Evolutionary conservation across 441 rosid genomes (phyloP).

Genomic region (Corymbia calophylla): DNA sequence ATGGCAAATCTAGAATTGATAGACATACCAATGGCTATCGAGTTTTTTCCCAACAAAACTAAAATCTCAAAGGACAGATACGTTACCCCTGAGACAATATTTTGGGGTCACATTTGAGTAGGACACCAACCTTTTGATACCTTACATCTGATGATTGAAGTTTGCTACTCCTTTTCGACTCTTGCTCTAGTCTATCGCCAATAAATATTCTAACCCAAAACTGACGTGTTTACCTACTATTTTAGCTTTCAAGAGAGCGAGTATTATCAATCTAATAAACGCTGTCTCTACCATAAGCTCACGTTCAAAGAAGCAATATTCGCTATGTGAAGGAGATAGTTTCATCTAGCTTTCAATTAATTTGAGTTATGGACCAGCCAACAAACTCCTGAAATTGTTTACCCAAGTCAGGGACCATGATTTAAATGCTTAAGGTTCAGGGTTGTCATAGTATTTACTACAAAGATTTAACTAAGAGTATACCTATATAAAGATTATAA

Average conservation of each 20-base stretch:
- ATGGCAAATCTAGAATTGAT: background rate
- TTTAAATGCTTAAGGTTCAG: background rate
- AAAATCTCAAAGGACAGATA: background rate
- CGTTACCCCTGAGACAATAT: background rate
- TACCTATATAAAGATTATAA: background rate
- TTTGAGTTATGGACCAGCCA: background rate
- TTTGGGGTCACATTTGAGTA: background rate
- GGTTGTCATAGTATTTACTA: background rate
- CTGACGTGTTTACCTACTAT: background rate
- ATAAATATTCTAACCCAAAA: background rate
- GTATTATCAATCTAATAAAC: background rate
- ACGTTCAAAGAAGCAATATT: background rate
- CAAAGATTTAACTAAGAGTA: background rate
- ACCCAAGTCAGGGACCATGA: background rate
- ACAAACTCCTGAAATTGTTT: background rate
- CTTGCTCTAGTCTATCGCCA: background rate
- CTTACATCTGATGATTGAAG: background rate
- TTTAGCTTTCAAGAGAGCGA: background rate
- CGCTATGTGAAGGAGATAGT: background rate
- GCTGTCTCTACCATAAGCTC: background rate
- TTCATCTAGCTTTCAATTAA: background rate
- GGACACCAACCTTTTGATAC: background rate
- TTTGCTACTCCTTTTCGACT: background rate
- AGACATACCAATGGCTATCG: background rate
- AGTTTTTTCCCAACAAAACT: background rate